Conservation (phyloP, 177 flowering plant species). For the Vitis hybrid region DNA sequence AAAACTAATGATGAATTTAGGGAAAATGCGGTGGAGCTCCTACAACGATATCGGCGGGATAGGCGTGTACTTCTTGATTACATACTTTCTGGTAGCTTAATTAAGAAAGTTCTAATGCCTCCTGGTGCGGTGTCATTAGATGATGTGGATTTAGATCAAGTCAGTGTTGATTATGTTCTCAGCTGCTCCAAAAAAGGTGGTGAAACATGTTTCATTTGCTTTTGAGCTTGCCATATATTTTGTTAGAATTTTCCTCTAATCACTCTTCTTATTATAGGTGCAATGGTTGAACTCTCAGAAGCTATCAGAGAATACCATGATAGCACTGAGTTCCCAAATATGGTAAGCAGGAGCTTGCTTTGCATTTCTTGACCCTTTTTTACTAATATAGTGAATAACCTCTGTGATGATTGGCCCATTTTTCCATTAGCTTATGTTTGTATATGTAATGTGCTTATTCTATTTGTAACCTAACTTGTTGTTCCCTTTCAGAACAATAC, state of each 20-base stretch:
- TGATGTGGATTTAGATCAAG: slow-evolving; percentile 98
- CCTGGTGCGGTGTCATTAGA: slow-evolving; percentile 98
- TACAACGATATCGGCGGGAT: slow-evolving; percentile 87
- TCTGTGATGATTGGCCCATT: not conserved
- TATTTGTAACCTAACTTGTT: slow-evolving; percentile 1
- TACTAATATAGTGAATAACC: not conserved
- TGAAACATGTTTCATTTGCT: not conserved
- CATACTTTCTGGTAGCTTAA: slow-evolving; percentile 79
- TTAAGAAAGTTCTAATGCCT: slow-evolving; percentile 93
- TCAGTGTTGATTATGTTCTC: slow-evolving; percentile 87
- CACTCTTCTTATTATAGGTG: slow-evolving; percentile 49
- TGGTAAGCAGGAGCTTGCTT: slow-evolving; percentile 39
- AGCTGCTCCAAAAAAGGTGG: slow-evolving; percentile 82
- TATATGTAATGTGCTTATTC: not conserved
- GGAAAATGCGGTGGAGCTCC: slow-evolving; percentile 66
- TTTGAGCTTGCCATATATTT: not conserved
- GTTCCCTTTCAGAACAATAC: slow-evolving; percentile 51
- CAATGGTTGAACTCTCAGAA: slow-evolving; percentile 91
- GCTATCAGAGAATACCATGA: slow-evolving; percentile 95
- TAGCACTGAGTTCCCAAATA: slow-evolving; percentile 58
- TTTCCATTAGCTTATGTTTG: not conserved
- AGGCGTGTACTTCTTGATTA: slow-evolving; percentile 78
- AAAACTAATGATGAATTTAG: slow-evolving; percentile 27
- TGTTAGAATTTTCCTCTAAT: not conserved
- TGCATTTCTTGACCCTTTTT: not conserved